A percentile compares a stretch with the other conserved stretches of the same genome.
These are phyloP conservation scores for Hericium rajendrae DNA, from an alignment of 768 basidiomycete species.

Conservation along the genomic window DNA sequence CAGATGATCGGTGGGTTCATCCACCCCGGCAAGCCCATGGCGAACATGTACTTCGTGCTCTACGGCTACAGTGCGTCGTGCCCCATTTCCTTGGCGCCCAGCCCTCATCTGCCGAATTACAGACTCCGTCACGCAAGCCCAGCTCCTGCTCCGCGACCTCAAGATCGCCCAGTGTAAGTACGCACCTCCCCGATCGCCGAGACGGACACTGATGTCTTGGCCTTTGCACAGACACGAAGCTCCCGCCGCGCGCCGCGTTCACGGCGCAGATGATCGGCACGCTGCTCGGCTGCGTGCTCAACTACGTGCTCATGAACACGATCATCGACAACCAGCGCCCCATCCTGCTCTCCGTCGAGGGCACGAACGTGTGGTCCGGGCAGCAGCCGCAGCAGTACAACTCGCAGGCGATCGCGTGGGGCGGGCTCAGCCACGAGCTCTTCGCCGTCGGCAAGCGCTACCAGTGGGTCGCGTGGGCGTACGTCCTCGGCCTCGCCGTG, in stretches of 20 bases:
- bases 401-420: constrained; percentile 43
- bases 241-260: constrained; percentile 40
- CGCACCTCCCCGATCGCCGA: neutral
- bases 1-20: constrained; percentile 34
- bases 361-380: constrained; percentile 44
- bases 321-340: constrained; percentile 42
- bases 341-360: constrained; percentile 43
- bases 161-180: constrained; percentile 35
- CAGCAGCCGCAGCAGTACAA: constrained; percentile 42
- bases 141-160: constrained; percentile 35
- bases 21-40: constrained; percentile 24
- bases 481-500: constrained; percentile 37
- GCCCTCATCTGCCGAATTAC: neutral
- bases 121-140: constrained; percentile 36
- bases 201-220: neutral
- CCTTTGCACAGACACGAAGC: constrained; percentile 26
- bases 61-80: constrained; percentile 32
- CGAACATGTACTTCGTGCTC: constrained; percentile 33
- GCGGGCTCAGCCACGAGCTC: constrained; percentile 22
- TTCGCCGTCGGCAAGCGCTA: constrained; percentile 22
- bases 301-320: constrained; percentile 48
- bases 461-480: constrained; percentile 40
- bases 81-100: neutral
- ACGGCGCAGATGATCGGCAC: constrained; percentile 42
- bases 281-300: constrained; percentile 31